Conservation (phyloP, 1,284 basidiomycete species). For the Microbotryum violaceum region DNA sequence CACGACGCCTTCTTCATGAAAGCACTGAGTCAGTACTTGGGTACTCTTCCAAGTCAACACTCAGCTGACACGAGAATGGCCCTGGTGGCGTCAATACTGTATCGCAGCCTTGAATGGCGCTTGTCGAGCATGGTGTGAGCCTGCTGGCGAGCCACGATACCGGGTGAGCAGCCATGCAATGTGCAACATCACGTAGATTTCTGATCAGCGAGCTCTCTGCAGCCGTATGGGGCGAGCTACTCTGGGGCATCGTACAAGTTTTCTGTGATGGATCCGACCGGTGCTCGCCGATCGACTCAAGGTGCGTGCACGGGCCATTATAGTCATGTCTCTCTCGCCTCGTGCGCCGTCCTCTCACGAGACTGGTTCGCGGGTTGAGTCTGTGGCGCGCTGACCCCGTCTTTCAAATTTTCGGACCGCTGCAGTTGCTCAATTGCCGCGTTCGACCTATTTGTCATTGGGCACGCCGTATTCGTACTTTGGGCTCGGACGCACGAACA, state of each 20-base stretch:
- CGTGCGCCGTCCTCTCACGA: neutral
- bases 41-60: constrained; percentile 1
- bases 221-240: constrained; percentile 90
- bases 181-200: neutral
- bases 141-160: constrained; percentile 47
- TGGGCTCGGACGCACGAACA: constrained; percentile 97
- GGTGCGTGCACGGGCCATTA: constrained; percentile 45
- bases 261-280: constrained; percentile 89
- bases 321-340: neutral
- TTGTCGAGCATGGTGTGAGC: constrained; percentile 69
- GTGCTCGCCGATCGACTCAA: constrained; percentile 80
- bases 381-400: neutral
- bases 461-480: constrained; percentile 91
- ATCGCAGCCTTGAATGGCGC: constrained; percentile 78
- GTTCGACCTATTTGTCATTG: constrained; percentile 81
- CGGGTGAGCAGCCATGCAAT: constrained; percentile 7
- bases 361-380: no score
- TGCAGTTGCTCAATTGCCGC: constrained; percentile 80
- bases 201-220: neutral
- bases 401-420: neutral
- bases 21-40: constrained; percentile 60
- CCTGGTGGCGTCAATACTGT: constrained; percentile 3
- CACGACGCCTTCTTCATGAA: constrained; percentile 99
- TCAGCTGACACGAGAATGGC: constrained; percentile 12
- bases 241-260: constrained; percentile 96